Evolutionary conservation across 208 protist species (phyloP), one percentile per base, ranked within the genome.

Genomic region (Trypanosoma lewisi): DNA sequence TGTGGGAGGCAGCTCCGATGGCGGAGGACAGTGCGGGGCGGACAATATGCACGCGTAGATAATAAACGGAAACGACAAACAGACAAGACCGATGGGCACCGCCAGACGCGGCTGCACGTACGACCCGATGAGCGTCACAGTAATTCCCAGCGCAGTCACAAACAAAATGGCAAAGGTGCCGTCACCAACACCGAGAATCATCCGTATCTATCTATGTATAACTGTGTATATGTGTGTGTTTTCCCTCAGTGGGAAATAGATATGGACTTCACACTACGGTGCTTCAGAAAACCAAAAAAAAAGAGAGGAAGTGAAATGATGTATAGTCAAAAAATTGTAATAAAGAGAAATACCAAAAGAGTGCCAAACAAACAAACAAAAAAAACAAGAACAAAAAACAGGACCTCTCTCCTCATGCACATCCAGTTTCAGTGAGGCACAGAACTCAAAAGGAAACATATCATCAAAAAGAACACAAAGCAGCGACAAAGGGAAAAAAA

Each of bases 111-210:
- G 83, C 2, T 65, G 52, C 16, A 89, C 49, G 65, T 88, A 87
- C 23, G 63, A 52, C 25, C 76, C 83, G 14, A 90, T 23, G 9
- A 90, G 47, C 9, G 74, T 77, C 3, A 70, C 45, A 31, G 88
- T 28, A 34, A 91, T 54, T 27, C 74, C 83, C 25, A 92, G 69
- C 44, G 41, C 71, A 21, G 80, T 69, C 21, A 78, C 62, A 39
- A 91, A 44, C 8, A 91, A 62, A 49, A 94, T 73, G 3, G 83
- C 81, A 45, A 92, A 91, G n/a, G 80, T 89, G 30, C 85, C 88
- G 6, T 76, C 81, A 12, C 85, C 83, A 23, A 94, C 76, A 50
- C 83, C 81, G 2, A 89, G 57, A 60, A 89, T 84, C 73, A 90
- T 83, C 19, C 21, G 44, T 37, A 28, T 23, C n/a, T 37, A 34